Evolutionary conservation across 768 basidiomycete species (phyloP).

Genomic region (Lactarius psammicola): DNA sequence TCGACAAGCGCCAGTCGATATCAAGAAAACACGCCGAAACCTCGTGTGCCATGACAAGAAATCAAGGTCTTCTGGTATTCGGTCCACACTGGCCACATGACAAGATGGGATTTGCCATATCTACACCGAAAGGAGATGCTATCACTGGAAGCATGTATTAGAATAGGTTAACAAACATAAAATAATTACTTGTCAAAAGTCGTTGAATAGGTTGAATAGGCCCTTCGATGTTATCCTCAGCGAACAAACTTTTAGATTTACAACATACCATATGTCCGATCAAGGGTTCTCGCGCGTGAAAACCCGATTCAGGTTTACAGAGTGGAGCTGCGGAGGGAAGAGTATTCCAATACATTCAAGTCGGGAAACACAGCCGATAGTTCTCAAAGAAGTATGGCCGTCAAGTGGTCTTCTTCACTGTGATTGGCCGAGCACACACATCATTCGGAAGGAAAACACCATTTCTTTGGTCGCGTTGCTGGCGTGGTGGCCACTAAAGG

Average conservation of each 20-base stretch:
- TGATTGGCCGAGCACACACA: neutral
- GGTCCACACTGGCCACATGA: constrained; percentile 15
- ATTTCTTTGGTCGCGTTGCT: neutral
- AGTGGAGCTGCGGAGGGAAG: neutral
- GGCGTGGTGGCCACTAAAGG: neutral
- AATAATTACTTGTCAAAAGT: neutral
- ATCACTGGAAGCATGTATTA: neutral
- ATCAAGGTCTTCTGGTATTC: constrained; percentile 1
- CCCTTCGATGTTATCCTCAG: neutral
- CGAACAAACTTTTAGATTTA: neutral
- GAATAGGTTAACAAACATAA: neutral
- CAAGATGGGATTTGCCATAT: constrained; percentile 1
- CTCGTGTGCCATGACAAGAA: constrained; percentile 12
- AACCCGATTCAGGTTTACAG: neutral
- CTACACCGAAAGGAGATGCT: neutral
- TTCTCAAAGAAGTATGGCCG: neutral
- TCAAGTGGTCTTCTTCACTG: neutral
- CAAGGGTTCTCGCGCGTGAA: neutral
- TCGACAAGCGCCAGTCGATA: constrained; percentile 14
- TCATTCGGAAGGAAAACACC: neutral
- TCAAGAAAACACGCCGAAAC: constrained; percentile 23
- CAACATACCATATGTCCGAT: neutral
- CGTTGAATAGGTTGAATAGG: too few species aligned
- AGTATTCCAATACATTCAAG: neutral
- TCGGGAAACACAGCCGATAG: neutral